These are phyloP conservation scores for Polychaeton citri DNA, from an alignment of 2,329 filamentous ascomycete genomes.

Conservation along the genomic window DNA sequence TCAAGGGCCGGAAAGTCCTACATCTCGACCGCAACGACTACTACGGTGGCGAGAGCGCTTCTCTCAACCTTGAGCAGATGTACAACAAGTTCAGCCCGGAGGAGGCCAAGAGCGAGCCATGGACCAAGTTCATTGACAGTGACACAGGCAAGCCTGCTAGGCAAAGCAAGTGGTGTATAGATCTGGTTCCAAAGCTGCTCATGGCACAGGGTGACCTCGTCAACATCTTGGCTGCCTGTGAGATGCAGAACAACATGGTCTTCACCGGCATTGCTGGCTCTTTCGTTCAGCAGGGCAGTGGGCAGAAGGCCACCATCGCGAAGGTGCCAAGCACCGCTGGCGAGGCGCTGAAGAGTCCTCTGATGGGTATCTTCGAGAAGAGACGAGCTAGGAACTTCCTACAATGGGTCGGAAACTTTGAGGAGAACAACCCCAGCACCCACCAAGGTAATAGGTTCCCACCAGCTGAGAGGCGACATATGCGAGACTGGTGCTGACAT, in stretches of 20 bases:
- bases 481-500: slow-evolving; percentile 1
- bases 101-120: slow-evolving; percentile 67
- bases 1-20: slow-evolving; percentile 97
- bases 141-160: slow-evolving; percentile 40
- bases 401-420: slow-evolving; percentile 84
- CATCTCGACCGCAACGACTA: slow-evolving; percentile 98
- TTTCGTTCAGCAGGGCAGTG: slow-evolving; percentile 81
- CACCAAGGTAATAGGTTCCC: slow-evolving; percentile 58
- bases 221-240: slow-evolving; percentile 95
- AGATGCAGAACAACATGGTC: slow-evolving; percentile 44
- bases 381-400: slow-evolving; percentile 91
- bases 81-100: slow-evolving; percentile 95
- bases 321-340: slow-evolving; percentile 91
- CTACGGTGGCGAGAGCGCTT: slow-evolving; percentile 95
- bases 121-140: slow-evolving; percentile 65
- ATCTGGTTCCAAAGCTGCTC: slow-evolving; percentile 93
- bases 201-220: slow-evolving; percentile 98
- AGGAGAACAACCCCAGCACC: slow-evolving; percentile 65
- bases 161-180: slow-evolving; percentile 98
- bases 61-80: slow-evolving; percentile 90
- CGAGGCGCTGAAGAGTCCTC: slow-evolving; percentile 79
- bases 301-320: slow-evolving; percentile 77
- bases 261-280: slow-evolving; percentile 69
- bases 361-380: slow-evolving; percentile 98
- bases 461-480: neutral